phyloP scores from a whole-genome alignment of 768 basidiomycete species.

The Pilatotrama ljubarskyi region DNA sequence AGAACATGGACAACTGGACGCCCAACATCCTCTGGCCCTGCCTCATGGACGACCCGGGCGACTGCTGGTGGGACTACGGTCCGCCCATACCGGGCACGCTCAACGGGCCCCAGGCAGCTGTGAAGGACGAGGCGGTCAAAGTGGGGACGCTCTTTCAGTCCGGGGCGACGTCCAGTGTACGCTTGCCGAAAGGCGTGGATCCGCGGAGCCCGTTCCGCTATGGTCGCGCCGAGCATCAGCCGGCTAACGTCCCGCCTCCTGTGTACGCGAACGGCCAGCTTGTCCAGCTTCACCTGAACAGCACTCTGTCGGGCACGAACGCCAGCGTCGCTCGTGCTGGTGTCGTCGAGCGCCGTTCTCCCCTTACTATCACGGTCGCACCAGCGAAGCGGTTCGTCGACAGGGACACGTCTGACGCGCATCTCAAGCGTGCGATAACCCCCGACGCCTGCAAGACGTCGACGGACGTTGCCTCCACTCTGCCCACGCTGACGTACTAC shows the following conservation, averaged over 20 bases:
- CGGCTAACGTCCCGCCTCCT: constrained; percentile 5
- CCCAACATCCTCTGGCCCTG: constrained; percentile 9
- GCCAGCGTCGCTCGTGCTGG: not conserved
- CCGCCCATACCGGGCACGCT: not conserved
- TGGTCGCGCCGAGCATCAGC: not conserved
- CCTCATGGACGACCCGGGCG: not conserved
- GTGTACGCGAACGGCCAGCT: constrained; percentile 1
- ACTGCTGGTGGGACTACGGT: constrained; percentile 7
- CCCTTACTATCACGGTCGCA: too few relatives aligned
- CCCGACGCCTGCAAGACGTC: not conserved
- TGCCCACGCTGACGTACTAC: constrained; percentile 8
- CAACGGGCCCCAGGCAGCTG: too few relatives aligned
- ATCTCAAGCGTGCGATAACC: not conserved
- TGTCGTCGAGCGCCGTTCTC: not conserved
- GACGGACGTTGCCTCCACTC: not conserved
- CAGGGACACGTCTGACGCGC: not conserved
- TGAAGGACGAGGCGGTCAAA: too few relatives aligned
- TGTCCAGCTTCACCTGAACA: not conserved
- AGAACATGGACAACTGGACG: constrained; percentile 1
- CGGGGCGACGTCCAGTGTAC: too few relatives aligned
- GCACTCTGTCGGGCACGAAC: not conserved
- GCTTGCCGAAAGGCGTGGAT: too few relatives aligned
- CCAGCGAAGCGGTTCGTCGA: too few relatives aligned
- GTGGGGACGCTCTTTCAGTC: too few relatives aligned
- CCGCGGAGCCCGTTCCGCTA: not conserved